A percentile compares a stretch with the other conserved stretches of the same genome.
phyloP scores from a whole-genome alignment of 768 basidiomycete genomes.

The Tulasnella calospora region DNA sequence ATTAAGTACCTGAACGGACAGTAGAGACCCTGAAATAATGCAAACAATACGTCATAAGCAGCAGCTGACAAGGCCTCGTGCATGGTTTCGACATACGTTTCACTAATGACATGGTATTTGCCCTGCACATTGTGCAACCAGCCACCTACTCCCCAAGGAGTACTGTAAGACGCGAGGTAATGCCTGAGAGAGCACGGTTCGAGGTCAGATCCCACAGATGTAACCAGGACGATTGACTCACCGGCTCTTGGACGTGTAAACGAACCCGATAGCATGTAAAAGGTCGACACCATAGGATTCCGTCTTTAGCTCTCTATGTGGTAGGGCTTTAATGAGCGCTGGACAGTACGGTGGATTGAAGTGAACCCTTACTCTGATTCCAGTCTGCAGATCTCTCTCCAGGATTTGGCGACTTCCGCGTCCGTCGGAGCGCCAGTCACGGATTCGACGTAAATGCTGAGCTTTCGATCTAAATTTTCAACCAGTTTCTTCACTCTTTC shows the following conservation, averaged over 20 bases:
- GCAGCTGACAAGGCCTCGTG: not conserved
- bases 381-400: constrained; percentile 68
- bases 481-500: constrained; percentile 72
- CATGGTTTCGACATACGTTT: constrained; percentile 60
- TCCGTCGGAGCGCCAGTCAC: constrained; percentile 59
- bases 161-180: constrained; percentile 65
- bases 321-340: not conserved
- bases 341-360: not conserved
- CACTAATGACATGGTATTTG: constrained; percentile 89
- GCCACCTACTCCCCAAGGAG: constrained; percentile 76
- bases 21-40: constrained; percentile 62
- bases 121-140: constrained; percentile 91
- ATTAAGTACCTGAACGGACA: constrained; percentile 47
- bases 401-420: constrained; percentile 62
- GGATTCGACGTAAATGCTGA: constrained; percentile 82
- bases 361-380: constrained; percentile 69
- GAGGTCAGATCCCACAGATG: not conserved
- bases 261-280: constrained; percentile 79
- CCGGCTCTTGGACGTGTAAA: constrained; percentile 62
- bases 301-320: constrained; percentile 63
- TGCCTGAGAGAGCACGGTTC: constrained; percentile 47
- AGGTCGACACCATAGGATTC: constrained; percentile 87
- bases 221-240: constrained; percentile 12
- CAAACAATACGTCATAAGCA: not conserved
- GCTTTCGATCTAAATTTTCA: constrained; percentile 72